Percentiles rank a stretch among this genome's conserved stretches.
Evolutionary conservation across 148 eudicot genomes (phyloP).

Genomic region (Arbutus unedo): DNA sequence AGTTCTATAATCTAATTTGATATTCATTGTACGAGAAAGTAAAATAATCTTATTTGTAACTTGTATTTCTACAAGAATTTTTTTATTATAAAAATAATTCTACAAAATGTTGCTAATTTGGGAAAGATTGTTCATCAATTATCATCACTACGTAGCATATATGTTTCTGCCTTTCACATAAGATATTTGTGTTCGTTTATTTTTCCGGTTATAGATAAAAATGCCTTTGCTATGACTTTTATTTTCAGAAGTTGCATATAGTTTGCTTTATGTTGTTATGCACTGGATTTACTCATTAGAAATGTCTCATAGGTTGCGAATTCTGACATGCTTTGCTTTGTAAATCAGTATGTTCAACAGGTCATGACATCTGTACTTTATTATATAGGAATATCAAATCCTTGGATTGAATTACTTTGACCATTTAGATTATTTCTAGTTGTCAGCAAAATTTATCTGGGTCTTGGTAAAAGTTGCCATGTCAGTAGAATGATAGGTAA

Average conservation of each 20-base stretch:
- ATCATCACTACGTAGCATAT: not conserved
- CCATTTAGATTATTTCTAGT: not conserved
- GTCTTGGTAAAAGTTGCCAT: not conserved
- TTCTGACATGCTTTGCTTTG: not conserved
- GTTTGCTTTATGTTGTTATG: not conserved
- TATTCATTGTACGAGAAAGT: not conserved
- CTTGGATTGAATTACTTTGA: not conserved
- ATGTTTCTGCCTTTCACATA: not conserved
- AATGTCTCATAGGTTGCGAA: not conserved
- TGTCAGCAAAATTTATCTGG: not conserved
- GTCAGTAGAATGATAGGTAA: slow-evolving; percentile 20
- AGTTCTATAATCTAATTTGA: not conserved
- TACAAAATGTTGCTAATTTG: not conserved
- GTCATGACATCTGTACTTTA: not conserved
- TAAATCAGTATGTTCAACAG: not conserved
- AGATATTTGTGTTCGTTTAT: not conserved
- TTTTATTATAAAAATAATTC: not conserved
- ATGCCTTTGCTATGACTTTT: not conserved
- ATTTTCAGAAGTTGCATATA: not conserved
- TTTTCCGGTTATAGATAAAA: not conserved
- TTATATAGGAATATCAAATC: not conserved
- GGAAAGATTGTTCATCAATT: not conserved
- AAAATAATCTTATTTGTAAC: not conserved
- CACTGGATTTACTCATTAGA: not conserved
- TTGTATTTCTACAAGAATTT: not conserved